Base-by-base conservation (phyloP, 2,329 filamentous ascomycete genomes). In the Emmonsiellopsis sp. region DNA sequence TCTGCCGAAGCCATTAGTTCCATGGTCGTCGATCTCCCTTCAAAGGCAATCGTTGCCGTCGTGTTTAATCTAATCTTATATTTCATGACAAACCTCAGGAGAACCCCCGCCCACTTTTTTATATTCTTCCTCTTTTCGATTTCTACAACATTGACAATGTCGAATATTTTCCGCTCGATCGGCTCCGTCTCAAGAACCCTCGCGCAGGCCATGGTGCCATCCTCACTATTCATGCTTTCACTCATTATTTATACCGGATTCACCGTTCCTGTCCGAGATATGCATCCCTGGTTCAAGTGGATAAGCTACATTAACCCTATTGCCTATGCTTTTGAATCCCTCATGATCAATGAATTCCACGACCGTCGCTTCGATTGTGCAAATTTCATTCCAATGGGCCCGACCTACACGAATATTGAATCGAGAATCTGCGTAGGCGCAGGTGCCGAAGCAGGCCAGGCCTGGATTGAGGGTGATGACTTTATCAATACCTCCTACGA, bases 341-440 rank as follows among this genome's bases (percentile, higher is more conserved):
- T 94, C 30, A 85, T 92, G 79, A 79, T 88, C 58, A 94, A 94
- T 69, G 90, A 95, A 68, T 95, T 95, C 61, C 68, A 83, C 60
- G 72, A 75, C 55, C 81, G 84, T n/a, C 56, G 80, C 0, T 93
- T 85, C 65, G 42, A 51, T 1, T 83, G 79, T 58, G 70, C 68
- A 41, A 53, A 56, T 2, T 75, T 70, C 41, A 65, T 82, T 11
- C 77, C 79, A 0, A 43, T 40, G 3, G 71, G 72, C 13, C 55
- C 60, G 2, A 58, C 59, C 1, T 80, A 79, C 57, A 65, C 0
- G 59, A 62, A 46, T 54, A 53, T 51, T 2, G 46, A 54, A 30
- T 57, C 50, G 62, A 75, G 71, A 26, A 74, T 83, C 10, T 89
- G 85, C 65, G 20, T 35, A 8, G 70, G 78, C 2, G 73, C 81